Base-by-base conservation (phyloP, 2,329 filamentous ascomycete genomes). In the Nigrospora oryzae region DNA sequence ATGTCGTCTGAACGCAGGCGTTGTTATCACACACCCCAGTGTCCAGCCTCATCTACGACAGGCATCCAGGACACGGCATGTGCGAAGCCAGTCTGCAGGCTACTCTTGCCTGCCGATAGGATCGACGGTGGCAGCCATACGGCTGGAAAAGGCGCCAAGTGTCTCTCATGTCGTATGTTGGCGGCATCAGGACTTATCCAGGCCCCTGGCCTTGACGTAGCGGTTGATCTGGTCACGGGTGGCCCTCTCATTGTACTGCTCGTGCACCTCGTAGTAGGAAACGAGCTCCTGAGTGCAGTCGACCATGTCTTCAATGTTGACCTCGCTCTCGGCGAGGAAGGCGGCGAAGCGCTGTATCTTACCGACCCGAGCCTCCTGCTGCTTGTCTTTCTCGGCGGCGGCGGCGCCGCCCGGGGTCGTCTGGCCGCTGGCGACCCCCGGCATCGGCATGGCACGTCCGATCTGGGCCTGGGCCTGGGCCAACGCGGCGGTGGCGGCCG, bases 231-330 rank as follows among this genome's bases (percentile, higher is more conserved):
- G 74, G 56, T 81, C 77, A 41, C 73, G 62, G 2, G 74, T 77
- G 35, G 73, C 64, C 55, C 80, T 80, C 44, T 81, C 77, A 50
- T 79, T 78, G 52, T 79, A 80, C 53, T 77, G 70, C 56, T 81
- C 77, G 42, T 77, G 70, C 48, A 69, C 77, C 58, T 94, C 87
- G 60, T 95, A 95, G 51, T 95, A 78, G 4, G 87, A 90, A 43
- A 96, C 87, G 50, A 95, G 77, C 66, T 95, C 90, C 65, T 96
- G 90, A 0, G 87, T 91, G 57, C 86, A 89, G 63, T 95, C 88
- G 42, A 95, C 84, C 63, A 94, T 83, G 31, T 82, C 84, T 52
- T 87, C 81, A 56, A 95, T 85, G 56, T 94, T 87, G 37, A 95
- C 79, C 46, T 81, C 84, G 56, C 87, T 93, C 59, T 95, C 89